A percentile compares a stretch with the other conserved stretches of the same genome.
Conservation (phyloP, 495 filamentous ascomycete genomes). For the Annulohypoxylon moriforme region DNA sequence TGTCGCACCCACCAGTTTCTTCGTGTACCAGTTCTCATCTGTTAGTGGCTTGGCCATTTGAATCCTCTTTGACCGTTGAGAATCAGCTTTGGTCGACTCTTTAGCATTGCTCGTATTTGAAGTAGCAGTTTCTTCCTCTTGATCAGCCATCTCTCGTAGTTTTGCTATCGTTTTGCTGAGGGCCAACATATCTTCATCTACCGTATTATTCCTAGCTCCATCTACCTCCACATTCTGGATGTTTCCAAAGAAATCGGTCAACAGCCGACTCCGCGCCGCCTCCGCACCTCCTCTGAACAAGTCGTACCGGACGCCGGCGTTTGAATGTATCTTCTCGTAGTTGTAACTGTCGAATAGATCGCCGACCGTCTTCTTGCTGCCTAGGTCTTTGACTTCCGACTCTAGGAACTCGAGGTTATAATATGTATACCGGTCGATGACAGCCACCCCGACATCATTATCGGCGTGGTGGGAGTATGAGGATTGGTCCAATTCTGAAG, state of each 20-base stretch:
- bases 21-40: slow-evolving; percentile 74
- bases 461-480: slow-evolving; percentile 97
- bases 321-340: slow-evolving; percentile 90
- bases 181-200: slow-evolving; percentile 79
- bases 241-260: slow-evolving; percentile 99
- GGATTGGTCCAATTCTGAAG: slow-evolving; percentile 91
- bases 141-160: slow-evolving; percentile 63
- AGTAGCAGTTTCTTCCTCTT: slow-evolving; percentile 51
- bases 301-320: slow-evolving; percentile 94
- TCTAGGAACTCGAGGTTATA: slow-evolving; percentile 98
- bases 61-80: slow-evolving; percentile 51
- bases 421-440: slow-evolving; percentile 98
- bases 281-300: slow-evolving; percentile 84
- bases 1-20: slow-evolving; percentile 72
- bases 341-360: slow-evolving; percentile 97
- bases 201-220: slow-evolving; percentile 61
- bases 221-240: slow-evolving; percentile 97
- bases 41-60: slow-evolving; percentile 70
- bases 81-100: slow-evolving; percentile 52
- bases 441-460: slow-evolving; percentile 96
- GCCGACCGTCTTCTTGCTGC: slow-evolving; percentile 85
- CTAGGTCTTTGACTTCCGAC: slow-evolving; percentile 83
- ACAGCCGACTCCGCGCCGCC: slow-evolving; percentile 74
- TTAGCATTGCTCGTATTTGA: slow-evolving; percentile 47
- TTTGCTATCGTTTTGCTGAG: slow-evolving; percentile 71